Evolutionary conservation across 1,284 basidiomycete genomes (phyloP).

Genomic region (Lentinula novae-zelandiae): DNA sequence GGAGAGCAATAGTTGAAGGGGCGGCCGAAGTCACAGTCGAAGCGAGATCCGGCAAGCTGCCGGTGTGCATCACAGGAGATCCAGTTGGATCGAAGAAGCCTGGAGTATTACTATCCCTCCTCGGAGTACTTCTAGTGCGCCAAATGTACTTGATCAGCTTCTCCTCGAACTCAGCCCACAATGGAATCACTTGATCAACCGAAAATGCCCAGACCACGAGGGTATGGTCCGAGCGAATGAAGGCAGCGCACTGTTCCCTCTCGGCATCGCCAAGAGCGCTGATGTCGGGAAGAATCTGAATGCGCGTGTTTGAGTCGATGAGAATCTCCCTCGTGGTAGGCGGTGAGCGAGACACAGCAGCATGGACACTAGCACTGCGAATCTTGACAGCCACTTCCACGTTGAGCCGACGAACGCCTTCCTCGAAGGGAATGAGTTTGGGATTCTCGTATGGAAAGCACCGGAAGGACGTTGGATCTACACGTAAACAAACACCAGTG

Average conservation of each 20-base stretch:
- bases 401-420: conserved; percentile 4
- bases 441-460: conserved; percentile 68
- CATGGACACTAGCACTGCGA: conserved; percentile 74
- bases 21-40: not conserved
- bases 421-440: conserved; percentile 64
- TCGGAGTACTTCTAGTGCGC: conserved; percentile 48
- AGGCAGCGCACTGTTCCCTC: conserved; percentile 83
- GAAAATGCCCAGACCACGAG: conserved; percentile 63
- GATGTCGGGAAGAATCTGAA: conserved; percentile 66
- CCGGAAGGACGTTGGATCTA: conserved; percentile 46
- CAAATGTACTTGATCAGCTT: conserved; percentile 82
- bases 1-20: not conserved
- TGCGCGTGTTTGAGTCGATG: conserved; percentile 54
- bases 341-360: conserved; percentile 42
- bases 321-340: conserved; percentile 49
- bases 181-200: conserved; percentile 67
- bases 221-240: conserved; percentile 52
- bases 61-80: not conserved
- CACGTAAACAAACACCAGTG: conserved; percentile 64
- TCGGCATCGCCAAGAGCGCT: conserved; percentile 61
- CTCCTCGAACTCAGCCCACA: conserved; percentile 65
- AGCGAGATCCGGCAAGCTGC: not conserved
- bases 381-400: conserved; percentile 41
- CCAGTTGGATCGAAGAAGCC: not conserved
- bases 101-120: conserved; percentile 24